Base-by-base conservation (phyloP, 2,329 filamentous ascomycete genomes). In the Alternaria gaisen region DNA sequence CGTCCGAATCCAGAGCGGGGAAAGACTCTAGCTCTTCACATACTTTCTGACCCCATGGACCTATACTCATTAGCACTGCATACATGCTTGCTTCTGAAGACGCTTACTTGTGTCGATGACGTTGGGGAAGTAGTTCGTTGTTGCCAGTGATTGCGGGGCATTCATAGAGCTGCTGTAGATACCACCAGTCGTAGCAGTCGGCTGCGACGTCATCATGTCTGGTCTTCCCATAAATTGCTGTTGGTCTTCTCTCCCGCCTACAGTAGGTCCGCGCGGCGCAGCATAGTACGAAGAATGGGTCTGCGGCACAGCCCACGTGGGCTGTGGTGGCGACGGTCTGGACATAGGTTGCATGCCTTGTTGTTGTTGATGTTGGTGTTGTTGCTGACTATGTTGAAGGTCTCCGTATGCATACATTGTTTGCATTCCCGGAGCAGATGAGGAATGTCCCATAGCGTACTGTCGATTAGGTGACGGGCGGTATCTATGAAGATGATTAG, bases 41-140 rank as follows among this genome's bases (percentile, higher is more conserved):
- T 24, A 72, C 72, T 65, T 80, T 80, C 57, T 77, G 73, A 40
- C 72, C 73, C 79, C 79, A 81, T 24, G 74, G 71, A 70, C 72
- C 79, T 80, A 44, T 46, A 12, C 28, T 22, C 28, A 62, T 78
- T 63, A 79, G 70, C 42, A 46, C 46, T 20, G 5, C n/a, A 10
- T 7, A 26, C 14, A 36, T 36, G n/a, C 9, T 40, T 26, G 9
- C 20, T 43, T 20, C 5, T 36, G 14, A 43, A 20, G n/a, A 22
- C 11, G 68, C 75, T 55, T 74, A 79, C 77, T 77, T n/a, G 75
- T 78, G 61, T 79, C 77, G 40, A 78, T 77, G 14, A 77, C 70
- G 22, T 71, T 69, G 0, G 68, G 72, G 28, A 77, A 79, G 64
- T 76, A 79, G 34, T 79, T 74, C 42, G 72, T 68, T 10, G 71